Evolutionary conservation across 495 filamentous ascomycete genomes (phyloP).

Genomic region (Neurospora sp.): DNA sequence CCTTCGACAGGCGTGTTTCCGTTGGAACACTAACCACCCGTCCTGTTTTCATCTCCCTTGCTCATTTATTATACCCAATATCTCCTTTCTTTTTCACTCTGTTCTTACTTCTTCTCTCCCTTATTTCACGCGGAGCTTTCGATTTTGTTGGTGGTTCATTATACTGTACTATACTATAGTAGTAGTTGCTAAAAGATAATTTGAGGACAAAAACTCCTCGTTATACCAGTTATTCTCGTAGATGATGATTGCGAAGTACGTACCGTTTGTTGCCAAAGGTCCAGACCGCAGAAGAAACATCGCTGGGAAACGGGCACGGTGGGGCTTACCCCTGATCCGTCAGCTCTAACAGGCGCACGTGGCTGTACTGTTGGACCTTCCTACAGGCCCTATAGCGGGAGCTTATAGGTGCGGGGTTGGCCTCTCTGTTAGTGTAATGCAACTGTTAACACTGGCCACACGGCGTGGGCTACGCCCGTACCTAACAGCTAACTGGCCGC

Average conservation of each 20-base stretch:
- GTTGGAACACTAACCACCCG: not conserved
- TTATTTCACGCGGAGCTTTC: not conserved
- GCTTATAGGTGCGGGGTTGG: not conserved
- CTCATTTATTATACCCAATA: constrained; percentile 3
- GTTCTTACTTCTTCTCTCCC: not conserved
- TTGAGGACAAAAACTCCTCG: not conserved
- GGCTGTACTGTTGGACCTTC: not conserved
- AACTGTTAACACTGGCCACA: not conserved
- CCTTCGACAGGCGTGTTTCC: not conserved
- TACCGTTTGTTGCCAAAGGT: not conserved
- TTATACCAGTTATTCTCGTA: not conserved
- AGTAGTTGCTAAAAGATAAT: not conserved
- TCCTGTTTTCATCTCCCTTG: not conserved
- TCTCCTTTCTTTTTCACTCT: not conserved
- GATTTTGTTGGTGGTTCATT: not conserved
- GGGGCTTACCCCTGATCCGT: not conserved
- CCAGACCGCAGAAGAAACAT: not conserved
- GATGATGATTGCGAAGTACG: not conserved
- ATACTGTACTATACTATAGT: not conserved
- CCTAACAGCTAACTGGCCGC: not conserved
- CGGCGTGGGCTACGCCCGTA: not conserved
- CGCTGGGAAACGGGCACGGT: not conserved
- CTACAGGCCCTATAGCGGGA: not conserved
- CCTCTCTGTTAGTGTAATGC: not conserved
- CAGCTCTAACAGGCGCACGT: not conserved